Evolutionary conservation across 306 rosid genomes (phyloP).

Genomic region (Vigna nakashimae): DNA sequence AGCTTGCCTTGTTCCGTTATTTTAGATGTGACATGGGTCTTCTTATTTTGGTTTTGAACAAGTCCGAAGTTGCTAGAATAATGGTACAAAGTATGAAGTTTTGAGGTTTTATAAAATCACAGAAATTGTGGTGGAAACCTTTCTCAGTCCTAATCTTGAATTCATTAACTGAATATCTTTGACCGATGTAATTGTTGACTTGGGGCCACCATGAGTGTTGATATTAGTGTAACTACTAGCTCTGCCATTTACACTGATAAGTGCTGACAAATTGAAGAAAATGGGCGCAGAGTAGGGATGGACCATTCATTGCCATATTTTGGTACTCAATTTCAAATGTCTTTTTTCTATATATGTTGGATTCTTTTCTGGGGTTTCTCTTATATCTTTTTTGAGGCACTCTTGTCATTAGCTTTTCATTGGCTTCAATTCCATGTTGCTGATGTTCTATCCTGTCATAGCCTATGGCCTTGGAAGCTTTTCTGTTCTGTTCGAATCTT

Average conservation of each 20-base stretch:
- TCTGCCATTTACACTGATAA: constrained; percentile 19
- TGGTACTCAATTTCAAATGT: background rate
- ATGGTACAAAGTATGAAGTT: background rate
- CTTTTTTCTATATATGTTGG: constrained; percentile 7
- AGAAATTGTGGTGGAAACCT: background rate
- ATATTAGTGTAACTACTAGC: constrained; percentile 46
- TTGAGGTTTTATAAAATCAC: background rate
- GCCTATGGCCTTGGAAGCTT: constrained; percentile 42
- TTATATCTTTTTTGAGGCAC: background rate
- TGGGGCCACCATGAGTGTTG: constrained; percentile 31
- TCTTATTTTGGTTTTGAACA: background rate
- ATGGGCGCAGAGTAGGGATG: constrained; percentile 45
- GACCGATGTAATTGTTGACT: constrained; percentile 41
- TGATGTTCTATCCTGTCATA: constrained; percentile 32
- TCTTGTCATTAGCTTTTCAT: constrained; percentile 13
- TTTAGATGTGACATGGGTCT: constrained; percentile 28
- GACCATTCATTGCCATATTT: constrained; percentile 34
- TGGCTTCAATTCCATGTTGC: constrained; percentile 22
- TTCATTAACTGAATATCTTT: constrained; percentile 24
- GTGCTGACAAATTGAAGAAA: constrained; percentile 41
- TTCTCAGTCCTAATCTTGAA: background rate
- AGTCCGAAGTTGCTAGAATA: background rate
- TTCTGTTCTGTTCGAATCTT: constrained; percentile 19
- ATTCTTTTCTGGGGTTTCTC: constrained; percentile 36
- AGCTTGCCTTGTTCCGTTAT: constrained; percentile 26